Evolutionary conservation across 2,329 filamentous ascomycete species (phyloP).

Genomic region (Daldinia sp.): DNA sequence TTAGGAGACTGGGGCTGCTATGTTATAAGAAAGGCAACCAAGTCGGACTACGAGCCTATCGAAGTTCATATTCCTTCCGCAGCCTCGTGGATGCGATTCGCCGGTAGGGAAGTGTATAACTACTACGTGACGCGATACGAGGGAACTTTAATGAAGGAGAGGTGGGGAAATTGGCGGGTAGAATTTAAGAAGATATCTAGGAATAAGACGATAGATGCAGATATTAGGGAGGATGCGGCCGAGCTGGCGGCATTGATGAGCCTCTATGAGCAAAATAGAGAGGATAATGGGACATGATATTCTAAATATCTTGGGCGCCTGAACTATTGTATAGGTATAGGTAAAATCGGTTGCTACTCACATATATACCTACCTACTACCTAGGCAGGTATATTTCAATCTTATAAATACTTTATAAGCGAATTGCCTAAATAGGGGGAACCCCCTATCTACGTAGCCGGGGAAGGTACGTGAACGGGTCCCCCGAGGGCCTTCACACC

Average conservation of each 20-base stretch:
- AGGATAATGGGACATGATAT: not conserved
- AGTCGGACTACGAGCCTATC: not conserved
- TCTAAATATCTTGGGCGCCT: no score
- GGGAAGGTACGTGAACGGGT: not conserved
- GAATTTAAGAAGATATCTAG: not conserved
- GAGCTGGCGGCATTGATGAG: not conserved
- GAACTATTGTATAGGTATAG: not conserved
- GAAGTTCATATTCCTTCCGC: not conserved
- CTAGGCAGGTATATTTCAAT: no score
- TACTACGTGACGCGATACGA: not conserved
- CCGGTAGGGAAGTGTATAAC: not conserved
- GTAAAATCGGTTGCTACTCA: not conserved
- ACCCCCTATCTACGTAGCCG: not conserved
- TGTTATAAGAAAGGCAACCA: not conserved
- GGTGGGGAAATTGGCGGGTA: not conserved
- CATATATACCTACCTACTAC: no score
- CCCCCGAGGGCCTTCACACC: not conserved
- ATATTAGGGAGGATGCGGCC: not conserved
- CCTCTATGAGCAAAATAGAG: not conserved
- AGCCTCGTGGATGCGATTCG: not conserved
- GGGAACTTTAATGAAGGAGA: not conserved
- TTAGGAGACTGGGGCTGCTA: conserved; percentile 11
- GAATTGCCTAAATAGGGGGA: no score
- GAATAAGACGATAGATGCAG: not conserved
- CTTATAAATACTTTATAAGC: no score